Base-by-base conservation (phyloP, 1,284 basidiomycete species). In the Mycena citricolor region DNA sequence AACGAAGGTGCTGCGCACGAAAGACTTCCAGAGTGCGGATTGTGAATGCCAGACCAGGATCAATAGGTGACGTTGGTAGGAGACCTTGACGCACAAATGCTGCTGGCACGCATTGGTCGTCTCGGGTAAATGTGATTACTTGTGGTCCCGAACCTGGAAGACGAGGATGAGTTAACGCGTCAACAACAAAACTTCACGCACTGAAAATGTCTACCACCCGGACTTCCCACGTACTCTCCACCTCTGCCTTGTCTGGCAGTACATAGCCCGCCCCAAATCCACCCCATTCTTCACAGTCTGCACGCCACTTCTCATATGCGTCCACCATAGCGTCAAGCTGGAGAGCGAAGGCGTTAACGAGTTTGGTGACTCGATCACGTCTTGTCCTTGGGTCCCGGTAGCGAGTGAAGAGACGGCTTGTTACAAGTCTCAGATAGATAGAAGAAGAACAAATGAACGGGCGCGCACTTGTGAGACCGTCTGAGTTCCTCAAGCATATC, bases 1-100 rank as follows among this genome's bases (percentile, higher is more conserved):
- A 52, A 5, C 44, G 32, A 2, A 52, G 55, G 28, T 47, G 42
- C 1, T 46, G 17, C 23, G 47, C 36, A 10, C 45, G 55, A 19
- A 22, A 57, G 0, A 52, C 14, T 8, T 52, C 38, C 23, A 54
- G 46, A 4, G 28, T 17, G 16, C 42, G 31, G 14, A 49, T 11
- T 1, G 50, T 37, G 26, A 54, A 40, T 8, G 40, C 46, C 5
- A 53, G 20, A 7, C 37, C 16, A 7, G 54, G 54, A 10, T 20
- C n/a, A 12, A 33, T 30, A 0, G 54, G 51, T 7, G 43, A 31
- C 23, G 16, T 17, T 4, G 46, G 46, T 8, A 42, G 25, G 30
- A 33, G 17, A 8, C 44, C 38, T 4, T 26, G 44, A 2, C 38
- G 23, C 8, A 46, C 37, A 4, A 32, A 32, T 11, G 31, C 23